Evolutionary conservation across 2,329 filamentous ascomycete genomes (phyloP).

Genomic region (Sporothrix brasiliensis): DNA sequence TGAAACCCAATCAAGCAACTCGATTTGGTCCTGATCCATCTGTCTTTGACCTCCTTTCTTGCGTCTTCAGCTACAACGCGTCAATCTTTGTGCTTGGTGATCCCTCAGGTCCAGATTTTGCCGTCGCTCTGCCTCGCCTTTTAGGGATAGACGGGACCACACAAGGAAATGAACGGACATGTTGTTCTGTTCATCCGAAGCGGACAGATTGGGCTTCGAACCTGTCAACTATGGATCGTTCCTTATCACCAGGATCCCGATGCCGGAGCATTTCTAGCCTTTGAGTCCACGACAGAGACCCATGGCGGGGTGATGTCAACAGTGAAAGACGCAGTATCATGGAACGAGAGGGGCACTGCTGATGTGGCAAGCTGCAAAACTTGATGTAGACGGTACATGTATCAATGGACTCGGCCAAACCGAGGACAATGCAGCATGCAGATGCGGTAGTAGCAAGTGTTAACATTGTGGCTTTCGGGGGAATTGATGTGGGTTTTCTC

Average conservation of each 20-base stretch:
- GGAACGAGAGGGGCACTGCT: background rate
- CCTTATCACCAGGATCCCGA: too few species aligned
- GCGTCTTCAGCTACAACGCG: too few species aligned
- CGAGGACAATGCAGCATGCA: background rate
- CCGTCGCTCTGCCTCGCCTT: background rate
- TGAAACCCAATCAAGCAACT: background rate
- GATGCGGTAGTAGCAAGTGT: too few species aligned
- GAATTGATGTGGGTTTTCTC: too few species aligned
- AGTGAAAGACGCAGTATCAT: background rate
- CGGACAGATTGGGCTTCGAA: background rate
- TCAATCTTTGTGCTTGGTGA: background rate
- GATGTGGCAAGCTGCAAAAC: too few species aligned
- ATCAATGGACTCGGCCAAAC: too few species aligned
- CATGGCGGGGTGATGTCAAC: background rate
- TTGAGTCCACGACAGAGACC: background rate
- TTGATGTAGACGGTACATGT: background rate
- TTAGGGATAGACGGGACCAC: background rate
- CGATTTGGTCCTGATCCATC: background rate
- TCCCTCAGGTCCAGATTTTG: background rate
- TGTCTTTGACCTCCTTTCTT: too few species aligned
- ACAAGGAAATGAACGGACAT: background rate
- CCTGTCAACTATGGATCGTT: too few species aligned
- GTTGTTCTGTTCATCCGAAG: background rate
- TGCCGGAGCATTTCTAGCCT: background rate
- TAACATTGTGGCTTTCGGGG: too few species aligned